phyloP scores from a whole-genome alignment of 768 basidiomycete species.

The Russula olivacea region DNA sequence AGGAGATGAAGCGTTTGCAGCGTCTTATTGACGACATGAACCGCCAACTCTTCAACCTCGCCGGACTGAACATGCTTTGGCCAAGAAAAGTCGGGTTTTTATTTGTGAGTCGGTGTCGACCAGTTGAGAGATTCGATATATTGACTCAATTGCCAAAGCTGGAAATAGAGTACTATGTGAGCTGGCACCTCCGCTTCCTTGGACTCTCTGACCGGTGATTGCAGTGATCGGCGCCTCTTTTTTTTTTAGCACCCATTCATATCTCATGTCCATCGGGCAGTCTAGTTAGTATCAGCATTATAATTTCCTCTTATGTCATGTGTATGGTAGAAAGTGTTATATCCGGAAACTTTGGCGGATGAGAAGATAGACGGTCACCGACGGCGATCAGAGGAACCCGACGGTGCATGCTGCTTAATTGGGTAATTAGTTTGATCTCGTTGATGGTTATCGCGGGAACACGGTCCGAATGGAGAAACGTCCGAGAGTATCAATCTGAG shows the following conservation, averaged over 20 bases:
- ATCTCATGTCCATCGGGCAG: not conserved
- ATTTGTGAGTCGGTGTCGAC: conserved; percentile 59
- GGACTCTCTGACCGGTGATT: conserved; percentile 9
- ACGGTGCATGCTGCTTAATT: not conserved
- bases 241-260: not conserved
- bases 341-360: not conserved
- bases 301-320: not conserved
- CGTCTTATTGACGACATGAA: conserved; percentile 64
- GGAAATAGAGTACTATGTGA: conserved; percentile 91
- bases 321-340: too few species aligned
- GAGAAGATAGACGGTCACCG: not conserved
- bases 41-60: conserved; percentile 69
- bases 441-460: not conserved
- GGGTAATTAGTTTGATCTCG: too few species aligned
- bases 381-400: not conserved
- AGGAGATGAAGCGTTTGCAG: conserved; percentile 77
- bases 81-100: conserved; percentile 82
- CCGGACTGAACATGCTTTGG: conserved; percentile 82
- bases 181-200: conserved; percentile 30
- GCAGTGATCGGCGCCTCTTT: conserved; percentile 10
- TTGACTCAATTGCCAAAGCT: conserved; percentile 46
- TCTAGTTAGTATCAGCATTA: not conserved
- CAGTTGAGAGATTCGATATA: not conserved
- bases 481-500: conserved; percentile 3
- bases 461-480: not conserved